A percentile compares a stretch with the other conserved stretches of the same genome.
These are phyloP conservation scores for Deinandra increscens DNA, from an alignment of 129 eudicot genomes.

Conservation along the genomic window DNA sequence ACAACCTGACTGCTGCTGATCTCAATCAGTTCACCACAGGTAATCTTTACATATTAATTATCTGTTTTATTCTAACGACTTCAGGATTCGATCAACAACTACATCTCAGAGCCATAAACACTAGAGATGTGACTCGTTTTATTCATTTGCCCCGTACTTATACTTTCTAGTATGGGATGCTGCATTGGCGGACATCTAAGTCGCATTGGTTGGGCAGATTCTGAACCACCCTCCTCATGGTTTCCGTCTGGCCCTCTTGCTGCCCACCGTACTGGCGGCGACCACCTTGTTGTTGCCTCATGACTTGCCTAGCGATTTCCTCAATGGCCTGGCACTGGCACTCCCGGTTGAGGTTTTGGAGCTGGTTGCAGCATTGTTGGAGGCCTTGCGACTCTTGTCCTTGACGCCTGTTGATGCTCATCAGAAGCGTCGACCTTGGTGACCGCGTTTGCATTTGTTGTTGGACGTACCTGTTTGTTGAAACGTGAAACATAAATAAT, in stretches of 20 bases:
- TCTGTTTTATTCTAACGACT: too few relatives aligned
- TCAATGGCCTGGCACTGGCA: neutral
- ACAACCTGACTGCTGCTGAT: too few relatives aligned
- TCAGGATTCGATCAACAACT: too few relatives aligned
- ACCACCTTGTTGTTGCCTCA: neutral
- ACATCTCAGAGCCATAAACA: too few relatives aligned
- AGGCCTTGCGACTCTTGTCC: neutral
- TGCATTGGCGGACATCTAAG: neutral
- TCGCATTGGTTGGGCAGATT: neutral
- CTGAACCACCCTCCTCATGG: neutral
- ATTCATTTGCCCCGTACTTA: too few relatives aligned
- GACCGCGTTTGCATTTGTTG: neutral
- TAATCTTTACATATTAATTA: too few relatives aligned
- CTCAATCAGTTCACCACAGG: too few relatives aligned
- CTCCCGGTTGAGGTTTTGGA: neutral
- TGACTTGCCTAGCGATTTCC: slow-evolving; percentile 9
- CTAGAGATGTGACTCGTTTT: too few relatives aligned
- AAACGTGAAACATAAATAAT: too few relatives aligned
- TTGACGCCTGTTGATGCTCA: neutral
- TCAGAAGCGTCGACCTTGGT: neutral
- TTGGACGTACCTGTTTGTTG: slow-evolving; percentile 4
- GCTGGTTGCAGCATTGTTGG: slow-evolving; percentile 26
- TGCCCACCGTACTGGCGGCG: neutral
- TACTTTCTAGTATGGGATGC: too few relatives aligned
- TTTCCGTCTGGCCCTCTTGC: neutral